Evolutionary conservation across 1,284 basidiomycete species (phyloP).

Genomic region (Cerrena zonata): DNA sequence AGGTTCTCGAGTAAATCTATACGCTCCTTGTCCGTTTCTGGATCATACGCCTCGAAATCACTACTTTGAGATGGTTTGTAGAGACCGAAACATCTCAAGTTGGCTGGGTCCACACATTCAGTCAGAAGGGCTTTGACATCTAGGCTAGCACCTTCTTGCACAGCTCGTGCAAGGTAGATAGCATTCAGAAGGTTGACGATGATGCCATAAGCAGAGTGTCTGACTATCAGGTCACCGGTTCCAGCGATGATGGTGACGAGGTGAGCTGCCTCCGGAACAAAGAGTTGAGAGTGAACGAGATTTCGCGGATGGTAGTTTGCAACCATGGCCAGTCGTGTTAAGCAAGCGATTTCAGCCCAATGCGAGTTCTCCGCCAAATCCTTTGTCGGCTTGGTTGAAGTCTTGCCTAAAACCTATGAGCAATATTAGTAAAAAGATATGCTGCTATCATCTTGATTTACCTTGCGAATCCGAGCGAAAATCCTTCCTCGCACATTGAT

Average conservation of each 20-base stretch:
- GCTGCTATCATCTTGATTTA: constrained; percentile 23
- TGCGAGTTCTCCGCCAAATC: constrained; percentile 66
- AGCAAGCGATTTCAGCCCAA: constrained; percentile 80
- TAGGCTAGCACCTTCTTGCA: constrained; percentile 35
- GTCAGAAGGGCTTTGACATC: constrained; percentile 59
- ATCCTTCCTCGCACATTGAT: constrained; percentile 75
- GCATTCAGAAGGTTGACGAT: constrained; percentile 78
- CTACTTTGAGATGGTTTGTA: constrained; percentile 51
- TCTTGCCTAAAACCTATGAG: constrained; percentile 63
- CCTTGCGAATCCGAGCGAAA: constrained; percentile 74
- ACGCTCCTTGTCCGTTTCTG: constrained; percentile 52
- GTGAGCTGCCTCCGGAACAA: constrained; percentile 78
- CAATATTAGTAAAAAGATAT: not conserved
- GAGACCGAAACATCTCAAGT: constrained; percentile 72
- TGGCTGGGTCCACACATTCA: constrained; percentile 52
- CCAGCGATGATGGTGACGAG: constrained; percentile 71
- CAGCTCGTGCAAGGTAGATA: constrained; percentile 51
- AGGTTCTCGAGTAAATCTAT: constrained; percentile 68
- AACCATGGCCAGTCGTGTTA: constrained; percentile 68
- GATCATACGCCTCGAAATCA: constrained; percentile 56
- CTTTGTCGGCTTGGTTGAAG: constrained; percentile 57
- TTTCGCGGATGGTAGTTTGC: constrained; percentile 66
- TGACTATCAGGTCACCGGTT: constrained; percentile 67
- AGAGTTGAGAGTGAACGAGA: constrained; percentile 65
- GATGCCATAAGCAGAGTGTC: constrained; percentile 77